These are phyloP conservation scores for Panaeolus papilionaceus DNA, from an alignment of 768 basidiomycete species.

Conservation along the genomic window DNA sequence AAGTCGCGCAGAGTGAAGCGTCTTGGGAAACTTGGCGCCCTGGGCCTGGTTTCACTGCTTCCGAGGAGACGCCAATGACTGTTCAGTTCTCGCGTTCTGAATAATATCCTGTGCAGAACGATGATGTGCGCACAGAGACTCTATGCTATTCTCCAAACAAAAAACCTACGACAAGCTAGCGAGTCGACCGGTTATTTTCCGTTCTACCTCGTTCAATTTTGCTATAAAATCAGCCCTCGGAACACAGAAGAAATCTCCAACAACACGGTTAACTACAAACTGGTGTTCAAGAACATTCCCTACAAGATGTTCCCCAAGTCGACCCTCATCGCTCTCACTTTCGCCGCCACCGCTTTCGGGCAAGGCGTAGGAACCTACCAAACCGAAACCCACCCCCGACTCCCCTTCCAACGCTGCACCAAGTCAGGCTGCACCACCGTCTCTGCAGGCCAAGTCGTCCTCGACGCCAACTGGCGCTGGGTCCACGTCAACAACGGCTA, in stretches of 20 bases:
- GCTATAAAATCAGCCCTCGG: too few relatives aligned
- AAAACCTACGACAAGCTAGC: too few relatives aligned
- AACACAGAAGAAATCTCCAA: too few relatives aligned
- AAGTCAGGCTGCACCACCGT: conserved; percentile 44
- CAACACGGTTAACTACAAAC: too few relatives aligned
- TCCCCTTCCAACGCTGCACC: conserved; percentile 52
- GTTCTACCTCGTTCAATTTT: too few relatives aligned
- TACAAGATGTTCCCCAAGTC: conserved; percentile 40
- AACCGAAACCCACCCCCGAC: conserved; percentile 55
- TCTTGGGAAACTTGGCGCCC: conserved; percentile 1
- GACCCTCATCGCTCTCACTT: conserved; percentile 41
- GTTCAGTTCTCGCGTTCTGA: too few relatives aligned
- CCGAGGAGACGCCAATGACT: too few relatives aligned
- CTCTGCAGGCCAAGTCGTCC: conserved; percentile 40
- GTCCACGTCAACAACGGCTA: conserved; percentile 40
- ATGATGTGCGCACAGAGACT: too few relatives aligned
- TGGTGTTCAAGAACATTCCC: too few relatives aligned
- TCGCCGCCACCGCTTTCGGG: conserved; percentile 35
- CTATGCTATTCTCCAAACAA: too few relatives aligned
- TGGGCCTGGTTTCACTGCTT: not conserved
- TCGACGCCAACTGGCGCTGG: conserved; percentile 64
- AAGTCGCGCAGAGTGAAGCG: not conserved
- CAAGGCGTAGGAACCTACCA: conserved; percentile 57
- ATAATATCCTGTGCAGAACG: too few relatives aligned
- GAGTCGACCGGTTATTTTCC: too few relatives aligned